phyloP scores from a whole-genome alignment of 148 eudicot species.

The Rhododendron ferrugineum region DNA sequence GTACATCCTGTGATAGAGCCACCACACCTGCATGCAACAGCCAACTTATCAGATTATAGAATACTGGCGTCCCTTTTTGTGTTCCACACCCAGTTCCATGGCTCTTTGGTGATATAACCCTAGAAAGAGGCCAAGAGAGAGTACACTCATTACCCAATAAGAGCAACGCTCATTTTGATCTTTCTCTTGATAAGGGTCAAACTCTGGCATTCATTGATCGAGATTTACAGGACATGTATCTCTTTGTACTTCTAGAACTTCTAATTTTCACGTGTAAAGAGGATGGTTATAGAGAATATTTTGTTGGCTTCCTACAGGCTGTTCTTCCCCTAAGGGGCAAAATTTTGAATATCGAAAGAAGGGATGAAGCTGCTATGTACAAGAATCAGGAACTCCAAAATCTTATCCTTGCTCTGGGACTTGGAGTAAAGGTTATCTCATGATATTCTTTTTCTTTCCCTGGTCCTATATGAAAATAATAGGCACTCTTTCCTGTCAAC shows the following conservation, averaged over 20 bases:
- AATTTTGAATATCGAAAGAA: constrained; percentile 86
- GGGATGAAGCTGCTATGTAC: constrained; percentile 96
- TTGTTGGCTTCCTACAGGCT: constrained; percentile 53
- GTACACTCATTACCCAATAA: neutral
- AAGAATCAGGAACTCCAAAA: constrained; percentile 93
- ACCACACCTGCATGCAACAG: neutral
- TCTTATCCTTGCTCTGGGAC: constrained; percentile 87
- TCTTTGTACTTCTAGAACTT: neutral
- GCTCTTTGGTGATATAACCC: neutral
- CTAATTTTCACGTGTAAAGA: neutral
- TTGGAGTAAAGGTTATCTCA: constrained; percentile 80
- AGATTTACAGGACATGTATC: neutral
- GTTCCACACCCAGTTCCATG: neutral
- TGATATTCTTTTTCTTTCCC: neutral
- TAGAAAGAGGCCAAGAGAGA: neutral
- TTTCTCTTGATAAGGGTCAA: neutral
- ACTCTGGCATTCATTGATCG: neutral
- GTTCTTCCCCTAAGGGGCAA: constrained; percentile 95
- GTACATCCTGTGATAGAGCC: neutral
- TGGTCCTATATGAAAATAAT: neutral
- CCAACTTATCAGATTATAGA: neutral
- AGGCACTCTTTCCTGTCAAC: neutral
- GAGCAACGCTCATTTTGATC: neutral
- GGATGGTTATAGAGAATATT: neutral
- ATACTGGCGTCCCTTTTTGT: neutral